Conservation (phyloP, 352 stramenopile genomes). For the Phytophthora capsici region DNA sequence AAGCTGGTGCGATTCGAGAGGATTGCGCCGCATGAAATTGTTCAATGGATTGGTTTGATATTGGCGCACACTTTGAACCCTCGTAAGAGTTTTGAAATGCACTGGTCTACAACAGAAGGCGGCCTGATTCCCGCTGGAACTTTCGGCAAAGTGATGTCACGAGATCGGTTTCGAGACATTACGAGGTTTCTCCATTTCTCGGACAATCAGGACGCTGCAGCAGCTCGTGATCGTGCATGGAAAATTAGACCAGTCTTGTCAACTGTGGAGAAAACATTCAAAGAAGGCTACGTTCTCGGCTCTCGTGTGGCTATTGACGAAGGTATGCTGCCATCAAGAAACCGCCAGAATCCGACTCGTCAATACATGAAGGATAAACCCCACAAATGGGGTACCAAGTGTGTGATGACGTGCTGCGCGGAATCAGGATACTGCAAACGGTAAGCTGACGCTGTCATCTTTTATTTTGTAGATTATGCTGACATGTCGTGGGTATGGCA, state of each 20-base stretch:
- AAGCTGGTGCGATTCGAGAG: neutral
- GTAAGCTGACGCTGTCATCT: constrained; percentile 1
- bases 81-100: constrained; percentile 9
- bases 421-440: too few relatives aligned
- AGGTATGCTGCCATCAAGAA: too few relatives aligned
- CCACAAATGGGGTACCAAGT: too few relatives aligned
- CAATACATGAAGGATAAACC: too few relatives aligned
- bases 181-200: constrained; percentile 17
- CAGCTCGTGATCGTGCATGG: constrained; percentile 1
- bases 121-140: constrained; percentile 1
- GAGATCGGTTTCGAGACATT: constrained; percentile 1
- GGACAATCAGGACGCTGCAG: neutral
- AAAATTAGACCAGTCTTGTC: constrained; percentile 12
- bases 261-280: constrained; percentile 13
- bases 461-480: neutral
- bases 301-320: constrained; percentile 11
- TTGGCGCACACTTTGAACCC: too few relatives aligned
- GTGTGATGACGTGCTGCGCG: too few relatives aligned
- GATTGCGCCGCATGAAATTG: neutral
- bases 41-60: too few relatives aligned
- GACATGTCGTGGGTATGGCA: neutral
- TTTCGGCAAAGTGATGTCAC: constrained; percentile 1
- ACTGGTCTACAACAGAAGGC: neutral
- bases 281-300: constrained; percentile 1
- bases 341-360: too few relatives aligned